Conservation (phyloP, 306 rosid species). For the Crataegus laevigata region DNA sequence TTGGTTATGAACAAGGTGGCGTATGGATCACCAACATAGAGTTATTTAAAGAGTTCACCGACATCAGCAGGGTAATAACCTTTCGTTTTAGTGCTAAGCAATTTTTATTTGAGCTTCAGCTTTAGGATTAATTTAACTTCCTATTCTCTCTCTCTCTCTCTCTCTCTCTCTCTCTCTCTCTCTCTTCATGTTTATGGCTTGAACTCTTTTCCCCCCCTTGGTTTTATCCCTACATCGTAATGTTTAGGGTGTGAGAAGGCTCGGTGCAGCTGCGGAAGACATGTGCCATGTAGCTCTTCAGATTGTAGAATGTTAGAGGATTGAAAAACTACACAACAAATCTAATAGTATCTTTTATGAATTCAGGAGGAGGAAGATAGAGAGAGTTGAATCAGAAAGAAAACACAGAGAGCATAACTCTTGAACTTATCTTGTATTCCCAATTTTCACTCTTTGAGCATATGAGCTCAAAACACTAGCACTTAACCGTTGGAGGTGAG, state of each 20-base stretch:
- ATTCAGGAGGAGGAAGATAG: too few relatives aligned
- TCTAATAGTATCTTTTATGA: too few relatives aligned
- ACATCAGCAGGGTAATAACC: slow-evolving; percentile 82
- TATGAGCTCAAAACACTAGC: too few relatives aligned
- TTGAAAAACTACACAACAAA: too few relatives aligned
- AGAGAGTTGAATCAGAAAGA: too few relatives aligned
- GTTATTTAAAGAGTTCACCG: slow-evolving; percentile 82
- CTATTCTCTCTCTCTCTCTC: neutral
- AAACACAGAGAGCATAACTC: too few relatives aligned
- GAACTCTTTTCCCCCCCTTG: neutral
- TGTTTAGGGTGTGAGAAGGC: slow-evolving; percentile 90
- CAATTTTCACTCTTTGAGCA: too few relatives aligned
- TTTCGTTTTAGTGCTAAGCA: neutral
- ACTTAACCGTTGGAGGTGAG: too few relatives aligned
- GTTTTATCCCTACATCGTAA: neutral
- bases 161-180: neutral
- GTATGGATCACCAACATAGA: slow-evolving; percentile 88
- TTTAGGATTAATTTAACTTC: neutral
- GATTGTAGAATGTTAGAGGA: slow-evolving; percentile 85
- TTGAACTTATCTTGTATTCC: too few relatives aligned
- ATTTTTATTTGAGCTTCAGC: neutral
- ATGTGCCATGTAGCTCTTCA: slow-evolving; percentile 97
- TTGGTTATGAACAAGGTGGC: slow-evolving; percentile 95
- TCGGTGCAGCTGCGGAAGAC: slow-evolving; percentile 96
- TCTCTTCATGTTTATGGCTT: neutral